Base-by-base conservation (phyloP, 768 basidiomycete species). In the Pleurotus eryngii region DNA sequence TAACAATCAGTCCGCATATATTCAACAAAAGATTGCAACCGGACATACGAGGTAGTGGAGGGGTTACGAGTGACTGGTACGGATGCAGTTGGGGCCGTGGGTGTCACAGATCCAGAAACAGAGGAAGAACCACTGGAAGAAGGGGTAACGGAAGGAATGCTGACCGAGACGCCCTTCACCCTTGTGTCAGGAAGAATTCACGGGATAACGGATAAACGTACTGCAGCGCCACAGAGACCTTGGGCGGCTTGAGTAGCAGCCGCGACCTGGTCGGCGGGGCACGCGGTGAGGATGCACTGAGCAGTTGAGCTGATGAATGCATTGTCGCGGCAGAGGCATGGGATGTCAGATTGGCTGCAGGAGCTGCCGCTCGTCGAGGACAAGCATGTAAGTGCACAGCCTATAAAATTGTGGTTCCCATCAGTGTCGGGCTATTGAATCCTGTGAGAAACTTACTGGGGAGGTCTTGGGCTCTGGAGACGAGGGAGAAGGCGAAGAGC, bases 201-300 rank as follows among this genome's bases (percentile, higher is more conserved):
- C 17, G 22, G 9, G 12, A 17, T 15, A 17, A 30, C 49, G 35
- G 26, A 6, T 12, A 18, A 40, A 46, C 15, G 37, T 53, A 50
- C 62, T 30, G 58, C 30, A 12, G 27, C 5, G 2, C 20, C 22
- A 22, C 11, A 51, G 45, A 48, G 48, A 30, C 24, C 37, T 2
- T 26, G 22, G 26, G 22, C 27, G n/a, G 63, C 68, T 8, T 49
- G 37, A 4, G 26, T 18, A 17, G 72, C 72, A 38, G 14, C 68
- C 63, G 39, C 65, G 37, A 55, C n/a, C 43, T 46, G 66, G 65
- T 8, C 50, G 60, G 71, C 30, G 57, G 40, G 42, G 62, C 35
- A 56, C 64, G 60, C 37, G 58, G 53, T 20, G 67, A 61, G 46
- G 61, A 65, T 40, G 65, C 63, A 26, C 59, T 53, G 30, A 58